Percentiles rank a stretch among this genome's conserved stretches.
These are phyloP conservation scores for Bacterosira constricta DNA, from an alignment of 108 stramenopile genomes.

Conservation along the genomic window DNA sequence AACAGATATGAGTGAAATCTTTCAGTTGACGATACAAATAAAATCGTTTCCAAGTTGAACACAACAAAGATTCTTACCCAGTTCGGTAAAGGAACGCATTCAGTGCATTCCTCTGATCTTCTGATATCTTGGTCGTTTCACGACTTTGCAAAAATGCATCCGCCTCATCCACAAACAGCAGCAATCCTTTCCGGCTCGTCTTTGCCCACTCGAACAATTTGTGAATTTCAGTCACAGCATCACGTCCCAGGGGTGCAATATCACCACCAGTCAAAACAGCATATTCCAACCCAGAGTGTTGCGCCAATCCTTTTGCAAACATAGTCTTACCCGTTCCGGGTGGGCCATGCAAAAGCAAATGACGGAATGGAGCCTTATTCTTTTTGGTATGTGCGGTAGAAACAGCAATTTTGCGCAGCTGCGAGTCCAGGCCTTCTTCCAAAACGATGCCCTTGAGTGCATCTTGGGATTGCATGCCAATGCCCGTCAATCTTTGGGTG, in stretches of 20 bases:
- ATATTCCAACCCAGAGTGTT: constrained; percentile 96
- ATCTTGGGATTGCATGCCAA: constrained; percentile 71
- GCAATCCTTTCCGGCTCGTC: constrained; percentile 90
- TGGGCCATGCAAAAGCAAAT: constrained; percentile 97
- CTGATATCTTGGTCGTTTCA: constrained; percentile 88
- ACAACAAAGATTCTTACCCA: constrained; percentile 38
- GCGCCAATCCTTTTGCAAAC: constrained; percentile 96
- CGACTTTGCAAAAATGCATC: constrained; percentile 98
- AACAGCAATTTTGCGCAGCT: constrained; percentile 91
- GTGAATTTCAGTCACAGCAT: constrained; percentile 99
- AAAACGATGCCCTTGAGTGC: constrained; percentile 96
- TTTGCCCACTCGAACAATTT: constrained; percentile 99
- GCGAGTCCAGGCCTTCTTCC: constrained; percentile 81
- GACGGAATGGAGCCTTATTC: constrained; percentile 98
- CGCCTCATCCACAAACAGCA: constrained; percentile 99
- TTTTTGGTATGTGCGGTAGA: constrained; percentile 97
- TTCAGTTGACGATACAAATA: not conserved
- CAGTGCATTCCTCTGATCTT: constrained; percentile 98
- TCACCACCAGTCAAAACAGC: constrained; percentile 99
- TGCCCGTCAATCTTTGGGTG: constrained; percentile 65
- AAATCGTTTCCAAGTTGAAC: not conserved
- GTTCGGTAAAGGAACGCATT: constrained; percentile 98
- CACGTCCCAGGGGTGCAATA: constrained; percentile 97
- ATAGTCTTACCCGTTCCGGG: constrained; percentile 99
- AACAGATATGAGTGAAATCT: not conserved